These are phyloP conservation scores for Capsicum pubescens DNA, from an alignment of 257 asterid genomes.

Conservation along the genomic window DNA sequence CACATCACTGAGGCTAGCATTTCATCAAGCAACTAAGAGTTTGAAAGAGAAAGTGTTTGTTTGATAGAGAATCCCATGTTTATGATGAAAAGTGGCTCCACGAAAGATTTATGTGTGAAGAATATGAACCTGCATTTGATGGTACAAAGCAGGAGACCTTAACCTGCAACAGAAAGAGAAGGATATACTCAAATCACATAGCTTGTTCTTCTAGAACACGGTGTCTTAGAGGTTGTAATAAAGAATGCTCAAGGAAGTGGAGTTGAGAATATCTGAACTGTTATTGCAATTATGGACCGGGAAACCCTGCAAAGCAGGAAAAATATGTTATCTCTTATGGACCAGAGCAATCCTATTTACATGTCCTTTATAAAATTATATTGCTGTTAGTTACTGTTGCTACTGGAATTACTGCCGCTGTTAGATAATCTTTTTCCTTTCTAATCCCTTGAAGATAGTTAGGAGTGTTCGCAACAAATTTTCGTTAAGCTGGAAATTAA, in stretches of 20 bases:
- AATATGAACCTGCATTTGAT: neutral
- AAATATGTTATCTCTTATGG: neutral
- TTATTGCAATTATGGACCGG: neutral
- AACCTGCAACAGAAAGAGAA: neutral
- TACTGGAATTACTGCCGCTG: neutral
- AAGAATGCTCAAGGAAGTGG: neutral
- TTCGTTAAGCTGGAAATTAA: no score
- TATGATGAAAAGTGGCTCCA: neutral
- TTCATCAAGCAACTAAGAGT: neutral
- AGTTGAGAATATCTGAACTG: slow-evolving; percentile 17
- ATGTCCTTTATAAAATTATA: neutral
- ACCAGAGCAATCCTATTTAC: neutral
- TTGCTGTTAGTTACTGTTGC: neutral
- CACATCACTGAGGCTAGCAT: neutral
- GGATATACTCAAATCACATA: neutral
- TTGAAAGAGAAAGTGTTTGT: neutral
- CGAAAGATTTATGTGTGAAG: neutral
- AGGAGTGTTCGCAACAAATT: no score
- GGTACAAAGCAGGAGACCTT: neutral
- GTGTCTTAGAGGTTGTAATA: neutral
- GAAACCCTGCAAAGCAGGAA: neutral
- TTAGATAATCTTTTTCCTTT: slow-evolving; percentile 17
- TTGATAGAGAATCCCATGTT: neutral
- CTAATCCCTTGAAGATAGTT: neutral
- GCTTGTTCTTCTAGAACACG: neutral